A percentile compares a stretch with the other conserved stretches of the same genome.
phyloP scores from a whole-genome alignment of 306 rosid species.

The Mucuna pruriens region DNA sequence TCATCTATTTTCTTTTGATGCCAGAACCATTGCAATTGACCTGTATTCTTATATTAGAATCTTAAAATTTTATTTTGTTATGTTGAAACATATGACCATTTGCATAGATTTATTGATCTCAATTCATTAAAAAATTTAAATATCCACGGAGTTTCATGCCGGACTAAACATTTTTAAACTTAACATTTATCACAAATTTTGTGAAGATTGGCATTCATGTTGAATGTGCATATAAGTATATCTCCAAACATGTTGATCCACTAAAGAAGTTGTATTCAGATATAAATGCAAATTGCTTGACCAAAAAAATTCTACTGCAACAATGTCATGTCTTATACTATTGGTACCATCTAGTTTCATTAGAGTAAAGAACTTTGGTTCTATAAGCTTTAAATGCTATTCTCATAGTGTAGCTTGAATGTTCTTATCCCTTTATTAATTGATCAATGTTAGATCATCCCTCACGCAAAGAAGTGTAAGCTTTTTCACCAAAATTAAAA shows the following conservation, averaged over 20 bases:
- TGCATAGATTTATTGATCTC: neutral
- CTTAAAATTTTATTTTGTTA: conserved; percentile 5
- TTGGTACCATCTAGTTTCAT: neutral
- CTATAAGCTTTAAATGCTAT: neutral
- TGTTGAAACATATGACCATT: conserved; percentile 6
- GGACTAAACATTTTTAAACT: neutral
- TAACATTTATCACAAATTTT: neutral
- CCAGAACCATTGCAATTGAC: neutral
- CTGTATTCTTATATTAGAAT: conserved; percentile 12
- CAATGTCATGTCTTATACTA: neutral
- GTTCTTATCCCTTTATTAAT: neutral
- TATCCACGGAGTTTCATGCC: neutral
- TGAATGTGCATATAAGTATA: neutral
- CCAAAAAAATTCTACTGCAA: neutral
- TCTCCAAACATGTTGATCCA: conserved; percentile 16
- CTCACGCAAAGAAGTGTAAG: neutral
- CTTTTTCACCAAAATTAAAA: neutral
- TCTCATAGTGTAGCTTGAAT: neutral
- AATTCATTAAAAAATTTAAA: conserved; percentile 7
- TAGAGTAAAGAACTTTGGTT: neutral
- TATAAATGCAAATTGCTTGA: neutral
- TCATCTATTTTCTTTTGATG: neutral
- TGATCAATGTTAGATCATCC: conserved; percentile 11
- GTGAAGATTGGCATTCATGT: neutral
- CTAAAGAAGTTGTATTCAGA: neutral